Evolutionary conservation across 495 filamentous ascomycete species (phyloP).

Genomic region (Cetradonia linearis): DNA sequence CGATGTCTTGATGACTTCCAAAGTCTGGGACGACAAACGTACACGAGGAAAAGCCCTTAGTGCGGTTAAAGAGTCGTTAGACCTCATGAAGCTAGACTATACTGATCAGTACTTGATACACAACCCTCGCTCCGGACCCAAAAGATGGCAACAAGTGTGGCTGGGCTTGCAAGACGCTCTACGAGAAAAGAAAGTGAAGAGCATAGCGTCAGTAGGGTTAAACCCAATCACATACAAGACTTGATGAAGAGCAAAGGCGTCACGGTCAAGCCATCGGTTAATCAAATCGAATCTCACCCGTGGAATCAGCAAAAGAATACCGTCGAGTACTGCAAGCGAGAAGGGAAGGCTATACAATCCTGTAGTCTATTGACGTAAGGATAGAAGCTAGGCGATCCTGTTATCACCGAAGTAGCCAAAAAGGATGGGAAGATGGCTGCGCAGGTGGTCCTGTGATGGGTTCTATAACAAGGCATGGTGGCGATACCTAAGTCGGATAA

Average conservation of each 20-base stretch:
- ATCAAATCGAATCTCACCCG: constrained; percentile 77
- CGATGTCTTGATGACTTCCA: constrained; percentile 62
- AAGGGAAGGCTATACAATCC: constrained; percentile 46
- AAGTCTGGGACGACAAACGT: constrained; percentile 49
- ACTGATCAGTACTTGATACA: constrained; percentile 57
- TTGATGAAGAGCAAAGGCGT: constrained; percentile 12
- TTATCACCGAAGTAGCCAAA: constrained; percentile 26
- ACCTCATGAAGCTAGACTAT: constrained; percentile 46
- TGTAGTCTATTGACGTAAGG: constrained; percentile 44
- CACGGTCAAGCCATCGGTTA: constrained; percentile 68
- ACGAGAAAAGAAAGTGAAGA: constrained; percentile 51
- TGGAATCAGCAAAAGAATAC: constrained; percentile 46
- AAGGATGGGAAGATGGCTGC: constrained; percentile 29
- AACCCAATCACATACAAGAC: background rate
- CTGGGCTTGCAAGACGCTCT: constrained; percentile 52
- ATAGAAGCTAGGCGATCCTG: constrained; percentile 25
- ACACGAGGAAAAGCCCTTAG: constrained; percentile 33
- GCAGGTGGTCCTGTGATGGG: constrained; percentile 35
- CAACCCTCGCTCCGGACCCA: constrained; percentile 47
- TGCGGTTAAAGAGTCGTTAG: constrained; percentile 42
- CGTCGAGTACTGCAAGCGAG: constrained; percentile 35
- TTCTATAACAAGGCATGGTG: constrained; percentile 39
- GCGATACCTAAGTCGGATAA: constrained; percentile 46
- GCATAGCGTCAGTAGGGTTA: constrained; percentile 56
- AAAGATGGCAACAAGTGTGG: constrained; percentile 39